Evolutionary conservation across 2,329 filamentous ascomycete genomes (phyloP).

Genomic region (Mycosphaerella arachidis): DNA sequence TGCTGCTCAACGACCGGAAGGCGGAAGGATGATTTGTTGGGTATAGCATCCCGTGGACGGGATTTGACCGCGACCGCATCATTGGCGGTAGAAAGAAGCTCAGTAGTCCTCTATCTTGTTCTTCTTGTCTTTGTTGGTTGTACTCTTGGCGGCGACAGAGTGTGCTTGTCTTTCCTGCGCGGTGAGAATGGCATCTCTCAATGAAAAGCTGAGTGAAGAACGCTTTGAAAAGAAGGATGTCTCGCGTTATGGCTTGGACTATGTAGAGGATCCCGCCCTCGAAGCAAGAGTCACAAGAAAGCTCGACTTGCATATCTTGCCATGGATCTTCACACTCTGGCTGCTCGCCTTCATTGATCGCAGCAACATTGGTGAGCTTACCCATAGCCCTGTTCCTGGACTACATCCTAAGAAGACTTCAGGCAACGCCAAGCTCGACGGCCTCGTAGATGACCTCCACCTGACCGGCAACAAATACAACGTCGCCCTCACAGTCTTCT

Average conservation of each 20-base stretch:
- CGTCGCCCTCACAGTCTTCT: slow-evolving; percentile 42
- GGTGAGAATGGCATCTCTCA: not conserved
- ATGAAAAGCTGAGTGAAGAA: not conserved
- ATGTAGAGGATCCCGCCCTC: slow-evolving; percentile 2
- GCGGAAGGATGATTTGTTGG: not conserved
- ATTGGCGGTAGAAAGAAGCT: not conserved
- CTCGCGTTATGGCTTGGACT: not conserved
- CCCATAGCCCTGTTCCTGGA: not conserved
- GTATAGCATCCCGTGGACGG: not conserved
- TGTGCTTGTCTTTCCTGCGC: not conserved
- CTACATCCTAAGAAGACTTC: slow-evolving; percentile 15
- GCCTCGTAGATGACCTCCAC: slow-evolving; percentile 37
- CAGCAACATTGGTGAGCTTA: slow-evolving; percentile 26
- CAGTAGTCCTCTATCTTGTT: not conserved
- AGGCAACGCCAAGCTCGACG: slow-evolving; percentile 43
- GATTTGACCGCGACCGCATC: not conserved
- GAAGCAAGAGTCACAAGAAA: slow-evolving; percentile 36
- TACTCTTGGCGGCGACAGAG: not conserved
- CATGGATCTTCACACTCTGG: slow-evolving; percentile 45
- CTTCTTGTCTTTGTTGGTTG: no score
- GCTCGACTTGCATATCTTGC: slow-evolving; percentile 42
- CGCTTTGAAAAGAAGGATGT: slow-evolving; percentile 11
- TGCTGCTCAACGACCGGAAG: not conserved
- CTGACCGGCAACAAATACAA: slow-evolving; percentile 42
- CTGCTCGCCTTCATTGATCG: slow-evolving; percentile 48